Evolutionary conservation across 108 stramenopile species (phyloP).

Genomic region (Stephanodiscus triporus): DNA sequence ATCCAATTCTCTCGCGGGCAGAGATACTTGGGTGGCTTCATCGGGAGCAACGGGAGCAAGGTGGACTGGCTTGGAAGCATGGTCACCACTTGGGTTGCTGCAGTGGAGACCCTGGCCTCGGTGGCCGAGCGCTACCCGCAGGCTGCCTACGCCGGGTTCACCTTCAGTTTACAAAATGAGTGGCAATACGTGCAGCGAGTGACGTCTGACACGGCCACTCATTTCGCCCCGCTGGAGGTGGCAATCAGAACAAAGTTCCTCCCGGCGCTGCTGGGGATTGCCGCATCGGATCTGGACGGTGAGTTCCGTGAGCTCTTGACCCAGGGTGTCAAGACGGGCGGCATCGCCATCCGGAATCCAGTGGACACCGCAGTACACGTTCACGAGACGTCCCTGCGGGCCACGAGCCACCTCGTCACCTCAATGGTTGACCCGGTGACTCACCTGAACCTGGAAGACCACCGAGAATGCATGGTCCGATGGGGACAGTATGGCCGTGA

Average conservation of each 20-base stretch:
- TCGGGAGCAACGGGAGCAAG: constrained; percentile 1
- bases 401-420: too few species aligned
- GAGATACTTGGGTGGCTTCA: constrained; percentile 32
- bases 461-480: too few species aligned
- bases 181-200: constrained; percentile 39
- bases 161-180: constrained; percentile 15
- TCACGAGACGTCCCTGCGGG: neutral
- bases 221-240: neutral
- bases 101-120: constrained; percentile 4
- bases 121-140: constrained; percentile 24
- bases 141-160: constrained; percentile 24
- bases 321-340: neutral
- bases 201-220: constrained; percentile 5
- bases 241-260: neutral
- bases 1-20: neutral
- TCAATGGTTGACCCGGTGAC: too few species aligned
- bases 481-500: too few species aligned
- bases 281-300: neutral
- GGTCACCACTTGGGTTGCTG: constrained; percentile 20
- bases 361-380: neutral
- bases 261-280: neutral
- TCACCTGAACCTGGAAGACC: too few species aligned
- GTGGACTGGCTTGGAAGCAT: constrained; percentile 14
- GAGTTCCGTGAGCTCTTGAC: neutral
- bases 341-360: neutral